Base-by-base conservation (phyloP, 768 basidiomycete genomes). In the Pleurotus pulmonarius region DNA sequence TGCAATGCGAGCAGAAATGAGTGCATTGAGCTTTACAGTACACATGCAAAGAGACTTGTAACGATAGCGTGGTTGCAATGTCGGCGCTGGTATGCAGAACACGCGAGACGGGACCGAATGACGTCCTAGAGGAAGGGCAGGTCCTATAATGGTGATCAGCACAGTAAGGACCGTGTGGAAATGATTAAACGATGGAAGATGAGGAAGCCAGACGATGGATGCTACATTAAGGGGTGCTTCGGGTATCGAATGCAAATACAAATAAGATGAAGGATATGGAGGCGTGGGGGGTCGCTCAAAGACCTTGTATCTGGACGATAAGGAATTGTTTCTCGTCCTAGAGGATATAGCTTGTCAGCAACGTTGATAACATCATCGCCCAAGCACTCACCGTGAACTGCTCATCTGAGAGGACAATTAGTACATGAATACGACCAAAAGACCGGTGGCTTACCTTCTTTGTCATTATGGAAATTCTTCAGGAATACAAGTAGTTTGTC, bases 381-480 rank as follows among this genome's bases (percentile, higher is more conserved):
- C 26, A 25, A 41, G n/a, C 4, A 56, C 58, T 11, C 11, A 59
- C 58, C 63, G 85, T 94, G 72, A 96, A 98, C 75, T 98, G 94
- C 67, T 97, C 96, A 71, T 98, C 94, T 92, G 63, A 37, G 20
- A 15, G 8, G 15, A 29, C 37, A 49, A 39, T 56, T 15, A 57
- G 25, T 25, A n/a, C 16, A 39, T 49, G 25, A 48, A 56, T 13
- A n/a, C 22, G 56, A 51, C n/a, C 18, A 18, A 56, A 40, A 7
- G 40, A 18, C 24, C 20, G 29, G 53, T n/a, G 13, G 74, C 82
- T 34, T 51, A 86, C 92, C 93, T 72, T 98, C 96, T 70, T 97
- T 96, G 71, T 99, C 97, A 66, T 97, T 98, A 69, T 98, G 96
- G 79, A 99, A 99, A 52, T 81, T 82, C 70, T 89, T 91, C 59